Percentiles rank a stretch among this genome's conserved stretches.
Conservation (phyloP, 805 yeast species). For the Zygotorulaspora sp. region DNA sequence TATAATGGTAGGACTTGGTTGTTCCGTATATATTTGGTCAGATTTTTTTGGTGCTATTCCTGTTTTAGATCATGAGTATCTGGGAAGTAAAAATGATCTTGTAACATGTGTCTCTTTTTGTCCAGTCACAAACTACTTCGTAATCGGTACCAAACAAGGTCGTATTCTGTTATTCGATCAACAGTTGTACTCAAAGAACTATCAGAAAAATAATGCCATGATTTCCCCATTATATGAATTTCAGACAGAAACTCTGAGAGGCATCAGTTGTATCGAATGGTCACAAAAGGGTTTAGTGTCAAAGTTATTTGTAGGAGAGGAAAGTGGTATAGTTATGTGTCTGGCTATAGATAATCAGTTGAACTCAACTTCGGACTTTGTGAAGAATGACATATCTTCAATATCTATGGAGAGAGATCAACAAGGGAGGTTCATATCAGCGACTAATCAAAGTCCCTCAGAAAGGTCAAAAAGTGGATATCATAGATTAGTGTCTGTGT, state of each 20-base stretch:
- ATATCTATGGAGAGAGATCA: background rate
- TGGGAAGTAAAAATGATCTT: constrained; percentile 33
- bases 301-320: constrained; percentile 60
- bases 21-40: constrained; percentile 60
- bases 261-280: constrained; percentile 62
- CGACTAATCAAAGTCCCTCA: background rate
- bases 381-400: constrained; percentile 4
- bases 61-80: constrained; percentile 38
- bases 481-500: constrained; percentile 20
- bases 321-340: constrained; percentile 51
- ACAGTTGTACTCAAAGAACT: constrained; percentile 15
- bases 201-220: constrained; percentile 6
- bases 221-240: constrained; percentile 19
- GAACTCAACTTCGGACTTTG: too few species aligned
- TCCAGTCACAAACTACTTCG: constrained; percentile 40
- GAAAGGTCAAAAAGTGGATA: constrained; percentile 1
- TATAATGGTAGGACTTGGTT: constrained; percentile 64
- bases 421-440: background rate
- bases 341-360: too few species aligned
- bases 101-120: constrained; percentile 60
- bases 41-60: constrained; percentile 44
- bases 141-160: constrained; percentile 59
- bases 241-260: constrained; percentile 33
- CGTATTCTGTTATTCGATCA: constrained; percentile 45
- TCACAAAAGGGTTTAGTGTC: constrained; percentile 26